These are phyloP conservation scores for Pythium plurisporium DNA, from an alignment of 352 stramenopile genomes.

Conservation along the genomic window DNA sequence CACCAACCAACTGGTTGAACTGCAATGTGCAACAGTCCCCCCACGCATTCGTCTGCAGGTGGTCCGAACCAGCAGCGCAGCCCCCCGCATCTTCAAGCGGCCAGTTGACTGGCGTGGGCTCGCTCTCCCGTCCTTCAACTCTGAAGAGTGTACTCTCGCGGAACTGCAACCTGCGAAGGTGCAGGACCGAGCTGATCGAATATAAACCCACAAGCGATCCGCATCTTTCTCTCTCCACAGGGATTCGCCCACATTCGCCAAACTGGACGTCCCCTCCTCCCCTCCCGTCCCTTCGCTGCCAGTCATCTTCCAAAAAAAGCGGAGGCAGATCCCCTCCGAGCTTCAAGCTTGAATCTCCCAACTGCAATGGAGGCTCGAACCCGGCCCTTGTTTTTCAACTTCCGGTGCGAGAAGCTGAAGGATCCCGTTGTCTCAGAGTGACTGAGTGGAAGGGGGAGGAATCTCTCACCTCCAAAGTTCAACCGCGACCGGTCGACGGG, in stretches of 20 bases:
- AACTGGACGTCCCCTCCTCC: slow-evolving; percentile 11
- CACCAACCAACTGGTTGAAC: neutral
- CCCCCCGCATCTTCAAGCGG: slow-evolving; percentile 12
- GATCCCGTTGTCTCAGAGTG: neutral
- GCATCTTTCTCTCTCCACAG: slow-evolving; percentile 4
- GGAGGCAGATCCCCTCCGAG: neutral
- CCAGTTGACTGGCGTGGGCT: neutral
- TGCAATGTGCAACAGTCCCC: slow-evolving; percentile 13
- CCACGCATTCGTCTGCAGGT: slow-evolving; percentile 15
- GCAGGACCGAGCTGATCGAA: slow-evolving; percentile 11
- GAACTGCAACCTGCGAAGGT: slow-evolving; percentile 24
- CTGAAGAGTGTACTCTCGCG: neutral
- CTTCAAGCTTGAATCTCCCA: slow-evolving; percentile 23
- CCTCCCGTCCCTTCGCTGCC: neutral
- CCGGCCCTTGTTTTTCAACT: neutral
- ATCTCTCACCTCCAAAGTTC: slow-evolving; percentile 6
- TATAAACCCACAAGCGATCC: too few species aligned
- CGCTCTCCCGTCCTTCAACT: neutral
- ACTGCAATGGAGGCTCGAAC: neutral
- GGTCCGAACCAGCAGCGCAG: too few species aligned
- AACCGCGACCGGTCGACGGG: slow-evolving; percentile 14
- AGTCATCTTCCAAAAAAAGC: slow-evolving; percentile 5
- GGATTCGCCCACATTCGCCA: too few species aligned
- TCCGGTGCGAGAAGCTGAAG: slow-evolving; percentile 11
- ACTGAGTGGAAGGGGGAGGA: neutral